These are phyloP conservation scores for Erodium trifolium DNA, from an alignment of 441 rosid genomes.

Conservation along the genomic window DNA sequence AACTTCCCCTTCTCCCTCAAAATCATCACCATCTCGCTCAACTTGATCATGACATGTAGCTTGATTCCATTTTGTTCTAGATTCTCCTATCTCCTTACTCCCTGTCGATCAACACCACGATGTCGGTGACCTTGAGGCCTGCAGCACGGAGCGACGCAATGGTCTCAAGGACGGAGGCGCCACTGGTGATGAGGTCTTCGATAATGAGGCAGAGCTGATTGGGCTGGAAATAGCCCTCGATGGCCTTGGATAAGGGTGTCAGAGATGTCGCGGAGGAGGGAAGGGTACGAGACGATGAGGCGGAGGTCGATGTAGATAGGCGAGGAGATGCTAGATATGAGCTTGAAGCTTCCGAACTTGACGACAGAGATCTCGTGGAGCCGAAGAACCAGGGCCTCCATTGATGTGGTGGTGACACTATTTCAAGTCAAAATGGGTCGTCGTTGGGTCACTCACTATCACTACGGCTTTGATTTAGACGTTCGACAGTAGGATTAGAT, in stretches of 20 bases:
- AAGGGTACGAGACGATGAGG: constrained; percentile 73
- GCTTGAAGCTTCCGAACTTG: constrained; percentile 81
- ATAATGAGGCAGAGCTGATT: constrained; percentile 60
- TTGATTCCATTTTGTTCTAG: constrained; percentile 63
- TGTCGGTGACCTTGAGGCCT: constrained; percentile 74
- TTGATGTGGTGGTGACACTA: constrained; percentile 32
- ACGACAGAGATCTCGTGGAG: constrained; percentile 90
- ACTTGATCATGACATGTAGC: constrained; percentile 57
- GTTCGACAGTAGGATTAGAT: too few relatives aligned
- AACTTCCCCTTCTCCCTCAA: constrained; percentile 77
- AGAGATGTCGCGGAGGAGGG: constrained; percentile 69
- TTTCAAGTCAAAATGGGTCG: too few relatives aligned
- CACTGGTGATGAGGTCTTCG: constrained; percentile 84
- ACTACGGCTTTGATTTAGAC: too few relatives aligned
- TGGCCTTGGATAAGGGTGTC: constrained; percentile 61
- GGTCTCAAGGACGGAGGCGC: constrained; percentile 81
- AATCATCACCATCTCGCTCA: constrained; percentile 79
- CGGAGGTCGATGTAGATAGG: constrained; percentile 97
- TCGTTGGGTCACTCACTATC: too few relatives aligned
- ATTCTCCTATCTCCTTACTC: constrained; percentile 89
- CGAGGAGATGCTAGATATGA: constrained; percentile 82
- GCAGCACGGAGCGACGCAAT: constrained; percentile 62
- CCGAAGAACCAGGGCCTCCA: constrained; percentile 72
- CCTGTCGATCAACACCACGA: constrained; percentile 79
- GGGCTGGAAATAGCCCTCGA: constrained; percentile 54